A percentile compares a stretch with the other conserved stretches of the same genome.
Evolutionary conservation across 805 yeast genomes (phyloP).

Genomic region (Priceomyces castillae): DNA sequence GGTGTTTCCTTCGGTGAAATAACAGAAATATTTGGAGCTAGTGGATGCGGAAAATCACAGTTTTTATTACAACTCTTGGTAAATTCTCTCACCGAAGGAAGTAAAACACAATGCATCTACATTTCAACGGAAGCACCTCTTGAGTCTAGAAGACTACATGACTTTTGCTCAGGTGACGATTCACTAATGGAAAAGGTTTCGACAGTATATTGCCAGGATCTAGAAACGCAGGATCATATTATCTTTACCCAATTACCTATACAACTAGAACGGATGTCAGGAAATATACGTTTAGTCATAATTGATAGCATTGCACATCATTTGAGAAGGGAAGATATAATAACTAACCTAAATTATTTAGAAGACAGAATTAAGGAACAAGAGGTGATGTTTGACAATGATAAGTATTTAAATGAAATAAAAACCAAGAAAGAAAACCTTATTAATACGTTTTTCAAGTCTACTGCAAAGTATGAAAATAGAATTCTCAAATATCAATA

Average conservation of each 20-base stretch:
- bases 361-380: slow-evolving; percentile 21
- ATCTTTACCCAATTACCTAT: slow-evolving; percentile 66
- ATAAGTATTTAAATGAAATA: slow-evolving; percentile 13
- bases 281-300: slow-evolving; percentile 53
- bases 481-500: slow-evolving; percentile 42
- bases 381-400: slow-evolving; percentile 11
- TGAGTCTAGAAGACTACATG: slow-evolving; percentile 58
- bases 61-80: slow-evolving; percentile 64
- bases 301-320: slow-evolving; percentile 86
- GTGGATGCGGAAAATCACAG: slow-evolving; percentile 87
- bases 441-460: slow-evolving; percentile 20
- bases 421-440: slow-evolving; percentile 16
- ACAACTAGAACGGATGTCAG: slow-evolving; percentile 28
- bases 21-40: slow-evolving; percentile 79
- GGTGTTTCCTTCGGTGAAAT: slow-evolving; percentile 31
- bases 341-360: slow-evolving; percentile 36
- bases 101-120: slow-evolving; percentile 40
- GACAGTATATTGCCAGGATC: slow-evolving; percentile 59
- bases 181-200: slow-evolving; percentile 37
- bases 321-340: slow-evolving; percentile 53
- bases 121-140: slow-evolving; percentile 76
- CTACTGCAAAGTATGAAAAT: slow-evolving; percentile 21
- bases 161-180: slow-evolving; percentile 13
- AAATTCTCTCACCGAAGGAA: slow-evolving; percentile 42
- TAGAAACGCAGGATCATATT: slow-evolving; percentile 74